Evolutionary conservation across 2,329 filamentous ascomycete genomes (phyloP).

Genomic region (Ophiosphaerella narmari): DNA sequence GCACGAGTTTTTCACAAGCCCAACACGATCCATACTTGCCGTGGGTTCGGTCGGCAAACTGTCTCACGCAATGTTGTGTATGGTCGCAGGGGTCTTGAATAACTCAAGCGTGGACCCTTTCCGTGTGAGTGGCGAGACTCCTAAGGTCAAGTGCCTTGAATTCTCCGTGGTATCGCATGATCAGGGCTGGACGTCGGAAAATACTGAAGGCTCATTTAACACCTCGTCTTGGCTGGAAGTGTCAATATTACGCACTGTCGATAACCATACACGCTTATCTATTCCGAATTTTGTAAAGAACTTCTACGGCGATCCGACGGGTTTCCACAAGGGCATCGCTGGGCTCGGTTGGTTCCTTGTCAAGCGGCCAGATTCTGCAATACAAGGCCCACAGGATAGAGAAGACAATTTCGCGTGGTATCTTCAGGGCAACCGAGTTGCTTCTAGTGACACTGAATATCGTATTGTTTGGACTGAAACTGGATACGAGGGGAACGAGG

Average conservation of each 20-base stretch:
- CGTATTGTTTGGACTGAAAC: conserved; percentile 24
- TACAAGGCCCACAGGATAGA: conserved; percentile 27
- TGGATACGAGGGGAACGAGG: conserved; percentile 21
- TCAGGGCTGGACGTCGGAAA: conserved; percentile 41
- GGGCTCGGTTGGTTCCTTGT: conserved; percentile 22
- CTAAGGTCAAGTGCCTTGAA: conserved; percentile 27
- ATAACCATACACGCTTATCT: conserved; percentile 4
- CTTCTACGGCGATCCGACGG: conserved; percentile 2
- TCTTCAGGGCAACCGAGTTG: conserved; percentile 39
- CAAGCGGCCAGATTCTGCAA: conserved; percentile 17
- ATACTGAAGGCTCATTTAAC: conserved; percentile 27
- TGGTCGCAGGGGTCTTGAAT: conserved; percentile 17
- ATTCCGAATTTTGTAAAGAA: conserved; percentile 5
- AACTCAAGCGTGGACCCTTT: conserved; percentile 7
- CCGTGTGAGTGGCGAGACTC: conserved; percentile 13
- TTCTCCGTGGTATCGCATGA: conserved; percentile 32
- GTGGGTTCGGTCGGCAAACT: conserved; percentile 2
- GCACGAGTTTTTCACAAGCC: conserved; percentile 4
- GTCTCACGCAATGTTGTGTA: conserved; percentile 20
- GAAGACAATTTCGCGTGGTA: conserved; percentile 37
- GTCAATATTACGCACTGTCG: conserved; percentile 30
- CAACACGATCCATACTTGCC: background rate
- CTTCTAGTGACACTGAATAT: conserved; percentile 14
- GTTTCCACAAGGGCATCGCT: conserved; percentile 9
- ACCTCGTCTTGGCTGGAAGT: conserved; percentile 42